phyloP scores from a whole-genome alignment of 2,329 filamentous ascomycete species.

The Colletotrichum theobromicola region DNA sequence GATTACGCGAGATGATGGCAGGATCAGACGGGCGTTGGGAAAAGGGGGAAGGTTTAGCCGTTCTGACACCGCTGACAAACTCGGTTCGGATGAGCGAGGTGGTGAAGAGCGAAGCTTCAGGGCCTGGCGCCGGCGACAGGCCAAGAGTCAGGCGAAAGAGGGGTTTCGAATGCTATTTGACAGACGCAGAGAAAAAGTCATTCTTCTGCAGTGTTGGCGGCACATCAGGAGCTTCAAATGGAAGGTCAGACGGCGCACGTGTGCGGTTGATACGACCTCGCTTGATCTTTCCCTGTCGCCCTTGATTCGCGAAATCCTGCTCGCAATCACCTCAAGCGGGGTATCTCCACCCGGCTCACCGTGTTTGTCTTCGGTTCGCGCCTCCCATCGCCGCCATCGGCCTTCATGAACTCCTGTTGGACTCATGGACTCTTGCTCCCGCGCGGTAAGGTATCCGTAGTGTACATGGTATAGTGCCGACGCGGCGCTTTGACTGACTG shows the following conservation, averaged over 20 bases:
- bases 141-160: constrained; percentile 4
- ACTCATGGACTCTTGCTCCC: neutral
- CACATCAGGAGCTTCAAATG: neutral
- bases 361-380: constrained; percentile 6
- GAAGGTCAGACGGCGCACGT: constrained; percentile 9
- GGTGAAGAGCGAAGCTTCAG: too few species aligned
- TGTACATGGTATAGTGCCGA: neutral
- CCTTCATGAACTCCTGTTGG: neutral
- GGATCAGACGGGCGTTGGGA: neutral
- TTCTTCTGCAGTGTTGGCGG: neutral
- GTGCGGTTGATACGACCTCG: constrained; percentile 9
- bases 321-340: neutral
- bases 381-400: neutral
- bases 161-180: neutral
- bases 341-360: neutral
- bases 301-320: neutral
- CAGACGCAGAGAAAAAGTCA: neutral
- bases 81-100: neutral
- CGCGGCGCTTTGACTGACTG: neutral
- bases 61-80: neutral
- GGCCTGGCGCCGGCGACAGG: neutral
- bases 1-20: constrained; percentile 6
- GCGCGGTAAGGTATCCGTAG: neutral
- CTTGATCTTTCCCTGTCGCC: neutral
- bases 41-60: constrained; percentile 2